Base-by-base conservation (phyloP, 2,329 filamentous ascomycete genomes). In the Colletotrichum trifolii region DNA sequence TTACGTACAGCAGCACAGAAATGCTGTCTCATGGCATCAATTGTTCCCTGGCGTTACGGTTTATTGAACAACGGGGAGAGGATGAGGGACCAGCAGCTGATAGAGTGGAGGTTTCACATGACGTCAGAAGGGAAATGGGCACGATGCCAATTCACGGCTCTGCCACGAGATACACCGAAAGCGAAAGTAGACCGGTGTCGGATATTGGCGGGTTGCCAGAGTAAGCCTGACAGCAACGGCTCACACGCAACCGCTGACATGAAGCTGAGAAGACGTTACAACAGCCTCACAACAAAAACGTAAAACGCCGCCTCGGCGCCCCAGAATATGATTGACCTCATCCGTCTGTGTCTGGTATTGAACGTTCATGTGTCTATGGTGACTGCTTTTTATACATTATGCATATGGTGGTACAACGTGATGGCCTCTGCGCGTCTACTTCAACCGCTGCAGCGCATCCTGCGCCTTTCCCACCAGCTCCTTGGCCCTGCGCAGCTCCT, bases 391-490 rank as follows among this genome's bases (percentile, higher is more conserved):
- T 54, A 63, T 66, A 66, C 58, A 66, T 62, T 66, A 66, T 66
- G 62, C 58, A 66, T 39, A 57, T 63, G 58, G 33, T 66, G 53
- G 42, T 63, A 66, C 63, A 66, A 39, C 45, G 52, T 65, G 58
- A 52, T 25, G 25, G 25, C 36, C 10, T 2, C 11, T 36, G 17
- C 25, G 25, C 7, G 50, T 65, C 15, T 78, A 87, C 71, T 82
- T 81, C 71, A 88, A 72, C 52, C 76, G 77, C 66, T 74, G 71
- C 47, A 88, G 75, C 11, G 83, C 80, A 54, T 84, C 78, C 68
- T 83, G 77, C 2, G 85, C 86, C 71, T 77, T 80, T n/a, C 74
- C 72, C 8, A 88, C 77, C 34, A 87, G 73, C 60, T 80, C 77
- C 45, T 77, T 78, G 8, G 81, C 79, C 64, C 72, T 76, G n/a